Percentiles rank a stretch among this genome's conserved stretches.
Conservation (phyloP, 306 rosid genomes). For the Prunus mume region DNA sequence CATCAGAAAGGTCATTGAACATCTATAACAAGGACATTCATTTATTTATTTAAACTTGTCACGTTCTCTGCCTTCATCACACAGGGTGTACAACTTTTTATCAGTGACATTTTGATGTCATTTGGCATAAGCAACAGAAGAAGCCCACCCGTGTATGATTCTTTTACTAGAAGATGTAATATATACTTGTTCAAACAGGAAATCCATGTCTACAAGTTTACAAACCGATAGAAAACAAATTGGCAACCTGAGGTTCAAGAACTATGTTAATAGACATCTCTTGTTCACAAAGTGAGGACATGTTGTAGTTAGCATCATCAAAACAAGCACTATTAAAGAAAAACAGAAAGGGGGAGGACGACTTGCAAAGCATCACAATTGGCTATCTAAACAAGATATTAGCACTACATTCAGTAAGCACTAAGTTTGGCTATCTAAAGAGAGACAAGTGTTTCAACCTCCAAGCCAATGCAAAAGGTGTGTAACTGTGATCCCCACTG, state of each 20-base stretch:
- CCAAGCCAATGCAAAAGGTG: constrained; percentile 87
- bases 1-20: background rate
- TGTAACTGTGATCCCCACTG: constrained; percentile 98
- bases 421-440: background rate
- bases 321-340: background rate
- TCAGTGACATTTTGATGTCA: background rate
- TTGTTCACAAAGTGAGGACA: background rate
- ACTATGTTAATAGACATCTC: background rate
- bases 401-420: background rate
- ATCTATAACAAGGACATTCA: background rate
- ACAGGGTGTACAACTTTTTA: background rate
- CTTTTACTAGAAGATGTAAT: background rate
- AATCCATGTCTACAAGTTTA: background rate
- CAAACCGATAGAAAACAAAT: background rate
- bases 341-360: background rate
- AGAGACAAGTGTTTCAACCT: constrained; percentile 40
- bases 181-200: background rate
- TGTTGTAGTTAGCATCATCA: background rate
- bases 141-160: constrained; percentile 4
- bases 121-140: background rate
- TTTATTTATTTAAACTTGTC: background rate
- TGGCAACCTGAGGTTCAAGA: background rate
- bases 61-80: background rate
- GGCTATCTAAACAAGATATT: background rate
- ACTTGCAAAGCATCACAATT: background rate